Evolutionary conservation across 805 yeast species (phyloP).

Genomic region (Hanseniaspora lindneri): DNA sequence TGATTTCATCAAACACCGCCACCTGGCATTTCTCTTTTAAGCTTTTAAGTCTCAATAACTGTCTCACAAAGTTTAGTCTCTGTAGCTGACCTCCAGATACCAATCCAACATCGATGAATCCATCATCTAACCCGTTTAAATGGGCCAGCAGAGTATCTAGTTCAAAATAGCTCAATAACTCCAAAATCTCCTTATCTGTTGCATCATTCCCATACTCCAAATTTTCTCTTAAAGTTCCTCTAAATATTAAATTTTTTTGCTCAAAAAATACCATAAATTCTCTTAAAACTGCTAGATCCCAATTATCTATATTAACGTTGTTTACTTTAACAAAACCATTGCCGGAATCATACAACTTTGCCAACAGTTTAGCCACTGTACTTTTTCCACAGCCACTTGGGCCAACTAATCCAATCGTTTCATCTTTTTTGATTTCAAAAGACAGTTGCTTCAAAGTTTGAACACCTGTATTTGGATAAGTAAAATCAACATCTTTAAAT

Average conservation of each 20-base stretch:
- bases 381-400: slow-evolving; percentile 89
- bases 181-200: slow-evolving; percentile 30
- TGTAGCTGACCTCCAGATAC: slow-evolving; percentile 90
- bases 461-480: slow-evolving; percentile 32
- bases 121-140: slow-evolving; percentile 47
- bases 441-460: slow-evolving; percentile 34
- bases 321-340: slow-evolving; percentile 35
- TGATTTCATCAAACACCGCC: slow-evolving; percentile 69
- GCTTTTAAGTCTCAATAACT: slow-evolving; percentile 54
- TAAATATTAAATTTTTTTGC: slow-evolving; percentile 61
- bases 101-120: slow-evolving; percentile 41
- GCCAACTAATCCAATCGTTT: slow-evolving; percentile 62
- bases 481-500: slow-evolving; percentile 39
- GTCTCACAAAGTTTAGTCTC: slow-evolving; percentile 72
- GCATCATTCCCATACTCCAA: slow-evolving; percentile 46
- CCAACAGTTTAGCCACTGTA: slow-evolving; percentile 48
- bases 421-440: slow-evolving; percentile 35
- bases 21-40: slow-evolving; percentile 31
- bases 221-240: slow-evolving; percentile 63
- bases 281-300: slow-evolving; percentile 42
- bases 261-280: slow-evolving; percentile 53
- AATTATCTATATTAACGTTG: slow-evolving; percentile 36
- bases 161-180: slow-evolving; percentile 36
- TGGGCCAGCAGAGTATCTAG: slow-evolving; percentile 43
- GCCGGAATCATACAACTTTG: slow-evolving; percentile 35